Evolutionary conservation across 2,329 filamentous ascomycete genomes (phyloP).

Genomic region (Fusarium lyarnte): DNA sequence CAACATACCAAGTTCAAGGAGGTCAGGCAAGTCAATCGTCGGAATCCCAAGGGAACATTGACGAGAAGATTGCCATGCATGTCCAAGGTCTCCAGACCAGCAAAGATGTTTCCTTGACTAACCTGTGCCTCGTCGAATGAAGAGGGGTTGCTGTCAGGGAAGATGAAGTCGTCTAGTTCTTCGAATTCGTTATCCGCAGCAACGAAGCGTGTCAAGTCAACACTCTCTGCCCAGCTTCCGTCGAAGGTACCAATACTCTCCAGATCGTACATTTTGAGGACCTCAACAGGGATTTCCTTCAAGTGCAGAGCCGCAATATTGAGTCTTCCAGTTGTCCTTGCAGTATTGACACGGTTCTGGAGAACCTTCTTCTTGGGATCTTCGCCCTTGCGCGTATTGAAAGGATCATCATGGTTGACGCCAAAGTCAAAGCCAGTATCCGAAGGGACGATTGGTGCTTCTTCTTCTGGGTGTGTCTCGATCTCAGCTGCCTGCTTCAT

Average conservation of each 20-base stretch:
- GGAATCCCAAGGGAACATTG: conserved; percentile 77
- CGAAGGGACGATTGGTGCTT: conserved; percentile 55
- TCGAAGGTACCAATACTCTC: conserved; percentile 71
- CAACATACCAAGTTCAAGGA: conserved; percentile 79
- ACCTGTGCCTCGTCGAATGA: conserved; percentile 72
- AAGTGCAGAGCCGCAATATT: conserved; percentile 89
- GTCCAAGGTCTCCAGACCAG: conserved; percentile 81
- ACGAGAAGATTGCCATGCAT: conserved; percentile 85
- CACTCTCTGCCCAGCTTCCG: conserved; percentile 87
- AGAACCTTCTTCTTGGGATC: conserved; percentile 73
- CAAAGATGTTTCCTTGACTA: conserved; percentile 78
- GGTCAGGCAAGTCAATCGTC: conserved; percentile 77
- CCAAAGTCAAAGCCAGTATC: conserved; percentile 61
- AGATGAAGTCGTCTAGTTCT: conserved; percentile 75
- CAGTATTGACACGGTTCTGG: conserved; percentile 75
- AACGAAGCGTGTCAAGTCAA: conserved; percentile 85
- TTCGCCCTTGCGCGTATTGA: conserved; percentile 71
- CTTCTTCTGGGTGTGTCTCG: conserved; percentile 12
- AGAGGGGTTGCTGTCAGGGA: conserved; percentile 75
- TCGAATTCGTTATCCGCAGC: conserved; percentile 92
- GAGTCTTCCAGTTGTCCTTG: conserved; percentile 79
- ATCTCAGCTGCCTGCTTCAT: conserved; percentile 47
- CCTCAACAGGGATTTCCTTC: conserved; percentile 80
- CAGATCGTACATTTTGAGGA: conserved; percentile 90
- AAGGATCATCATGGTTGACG: conserved; percentile 68